Percentiles rank a stretch among this genome's conserved stretches.
Evolutionary conservation across 1,139 yeast genomes (phyloP).

Genomic region (Candida sojae): DNA sequence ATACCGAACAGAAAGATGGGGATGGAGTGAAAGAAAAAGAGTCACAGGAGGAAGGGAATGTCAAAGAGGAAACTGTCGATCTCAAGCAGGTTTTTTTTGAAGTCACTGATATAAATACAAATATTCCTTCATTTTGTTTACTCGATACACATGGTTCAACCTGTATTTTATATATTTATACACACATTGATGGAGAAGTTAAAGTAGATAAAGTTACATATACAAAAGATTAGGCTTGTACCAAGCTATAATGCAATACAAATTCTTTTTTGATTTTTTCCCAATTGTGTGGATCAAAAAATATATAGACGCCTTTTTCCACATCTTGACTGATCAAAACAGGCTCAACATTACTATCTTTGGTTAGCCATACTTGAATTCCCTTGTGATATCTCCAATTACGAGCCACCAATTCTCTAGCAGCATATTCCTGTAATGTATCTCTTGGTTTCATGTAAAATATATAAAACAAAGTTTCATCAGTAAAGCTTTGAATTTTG

Average conservation of each 20-base stretch:
- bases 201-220: constrained; percentile 90
- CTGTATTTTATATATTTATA: constrained; percentile 84
- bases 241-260: constrained; percentile 64
- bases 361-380: constrained; percentile 94
- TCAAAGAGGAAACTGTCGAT: constrained; percentile 10
- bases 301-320: constrained; percentile 93
- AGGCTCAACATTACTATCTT: constrained; percentile 90
- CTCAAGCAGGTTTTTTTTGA: constrained; percentile 14
- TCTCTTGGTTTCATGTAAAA: constrained; percentile 95
- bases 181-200: constrained; percentile 77
- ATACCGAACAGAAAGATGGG: constrained; percentile 22
- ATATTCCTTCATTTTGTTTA: constrained; percentile 85
- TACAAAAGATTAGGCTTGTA: constrained; percentile 60
- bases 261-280: constrained; percentile 87
- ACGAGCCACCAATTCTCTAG: constrained; percentile 82
- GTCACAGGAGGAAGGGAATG: constrained; percentile 12
- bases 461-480: constrained; percentile 89
- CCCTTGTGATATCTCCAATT: constrained; percentile 98
- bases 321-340: constrained; percentile 81
- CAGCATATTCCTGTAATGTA: constrained; percentile 89
- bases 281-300: constrained; percentile 97
- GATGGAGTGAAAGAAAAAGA: constrained; percentile 22
- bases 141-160: constrained; percentile 77
- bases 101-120: constrained; percentile 23
- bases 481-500: constrained; percentile 76